Evolutionary conservation across 2,329 filamentous ascomycete species (phyloP), one percentile per base, ranked within the genome.

Genomic region (Geoglossum cookeanum): DNA sequence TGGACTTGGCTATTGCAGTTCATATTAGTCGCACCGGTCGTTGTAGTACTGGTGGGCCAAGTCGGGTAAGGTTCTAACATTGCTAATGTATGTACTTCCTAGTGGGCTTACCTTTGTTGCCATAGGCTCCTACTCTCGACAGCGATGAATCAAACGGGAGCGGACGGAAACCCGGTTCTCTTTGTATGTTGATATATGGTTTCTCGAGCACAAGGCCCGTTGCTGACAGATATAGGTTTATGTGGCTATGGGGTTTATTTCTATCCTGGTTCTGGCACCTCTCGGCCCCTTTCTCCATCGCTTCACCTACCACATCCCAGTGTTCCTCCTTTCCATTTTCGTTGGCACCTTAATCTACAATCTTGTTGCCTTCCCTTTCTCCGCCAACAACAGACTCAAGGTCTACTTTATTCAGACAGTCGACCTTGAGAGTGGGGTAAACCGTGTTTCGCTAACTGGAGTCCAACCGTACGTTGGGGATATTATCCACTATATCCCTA

Each of bases 1-100:
- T 96, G 85, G 85, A 82, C 85, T 17, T 98, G 92, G 92, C 69
- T 92, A 47, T 63, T 94, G 17, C 90, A 98, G 65, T 84, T 96
- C 61, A 72, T 97, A 3, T 66, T 96, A 15, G 72, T 94, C 8
- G 85, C 80, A 0, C 89, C 90, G 0, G 79, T 95, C 56, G 79
- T 83, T 53, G 73, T 95, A 51, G 83, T 92, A 59, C 68, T 97
- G 22, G 70, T 87, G 15, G 87, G 83, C 0, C 88, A 94, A 65
- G 75, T 90, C 30, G 84, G 49, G 49, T 53, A 13, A 22, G 49
- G 7, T 6, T 53, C 49, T 17, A 52, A n/a, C 27, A 22, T 6
- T 52, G 11, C 2, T 22, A 32, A 13, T 11, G 27, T n/a, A 4
- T 32, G 29, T 30, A n/a, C 30, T 35, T 13, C 22, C 22, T 9